Percentiles rank a stretch among this genome's conserved stretches.
These are phyloP conservation scores for Aspergillus haitiensis DNA, from an alignment of 495 filamentous ascomycete genomes.

Conservation along the genomic window DNA sequence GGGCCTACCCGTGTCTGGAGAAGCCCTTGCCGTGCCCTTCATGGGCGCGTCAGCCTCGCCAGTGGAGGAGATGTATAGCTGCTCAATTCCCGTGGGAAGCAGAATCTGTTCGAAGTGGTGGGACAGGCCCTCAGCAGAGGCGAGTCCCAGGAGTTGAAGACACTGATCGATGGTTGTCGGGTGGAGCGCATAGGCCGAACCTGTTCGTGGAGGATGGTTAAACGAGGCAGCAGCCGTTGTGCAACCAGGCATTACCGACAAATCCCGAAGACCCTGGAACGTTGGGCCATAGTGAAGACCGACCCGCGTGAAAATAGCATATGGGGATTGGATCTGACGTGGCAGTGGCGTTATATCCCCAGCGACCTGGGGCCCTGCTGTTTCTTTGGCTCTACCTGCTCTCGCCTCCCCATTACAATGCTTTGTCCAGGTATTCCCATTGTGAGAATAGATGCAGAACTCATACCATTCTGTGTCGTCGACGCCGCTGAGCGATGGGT, in stretches of 20 bases:
- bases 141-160: neutral
- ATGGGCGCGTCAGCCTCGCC: neutral
- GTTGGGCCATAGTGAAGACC: neutral
- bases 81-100: neutral
- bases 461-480: slow-evolving; percentile 43
- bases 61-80: neutral
- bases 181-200: neutral
- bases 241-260: neutral
- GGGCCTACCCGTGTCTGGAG: neutral
- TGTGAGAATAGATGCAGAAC: slow-evolving; percentile 43
- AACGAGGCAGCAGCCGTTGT: neutral
- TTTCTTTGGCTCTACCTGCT: neutral
- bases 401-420: slow-evolving; percentile 44
- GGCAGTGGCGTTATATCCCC: neutral
- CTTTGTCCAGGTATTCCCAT: slow-evolving; percentile 40
- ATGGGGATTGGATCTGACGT: neutral
- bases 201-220: neutral
- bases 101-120: neutral
- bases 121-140: neutral
- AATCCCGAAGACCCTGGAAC: neutral
- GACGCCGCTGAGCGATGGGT: slow-evolving; percentile 28
- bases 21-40: neutral
- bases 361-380: neutral
- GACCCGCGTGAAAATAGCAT: neutral
- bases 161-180: neutral